Percentiles rank a stretch among this genome's conserved stretches.
Conservation (phyloP, 176 grass and related monocot species). For the Urochloa ruziziensis region DNA sequence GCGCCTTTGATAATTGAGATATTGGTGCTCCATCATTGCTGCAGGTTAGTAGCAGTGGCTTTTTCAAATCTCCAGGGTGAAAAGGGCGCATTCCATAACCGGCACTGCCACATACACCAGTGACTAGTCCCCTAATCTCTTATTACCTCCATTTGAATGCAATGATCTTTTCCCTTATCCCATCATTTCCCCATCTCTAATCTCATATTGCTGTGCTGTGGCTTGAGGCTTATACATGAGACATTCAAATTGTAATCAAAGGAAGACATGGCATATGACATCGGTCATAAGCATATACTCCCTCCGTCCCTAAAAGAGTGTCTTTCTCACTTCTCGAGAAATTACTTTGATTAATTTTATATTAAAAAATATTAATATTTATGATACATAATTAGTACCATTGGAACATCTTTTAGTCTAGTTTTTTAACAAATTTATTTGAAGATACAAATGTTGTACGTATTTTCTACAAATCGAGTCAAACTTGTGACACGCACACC, state of each 20-base stretch:
- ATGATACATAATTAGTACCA: too few species aligned
- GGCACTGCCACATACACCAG: not conserved
- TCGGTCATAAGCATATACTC: not conserved
- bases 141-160: not conserved
- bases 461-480: too few species aligned
- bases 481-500: too few species aligned
- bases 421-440: too few species aligned
- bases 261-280: not conserved
- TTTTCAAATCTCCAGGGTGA: not conserved
- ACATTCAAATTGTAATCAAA: slow-evolving; percentile 29
- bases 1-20: slow-evolving; percentile 2
- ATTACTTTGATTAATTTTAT: too few species aligned
- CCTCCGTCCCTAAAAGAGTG: too few species aligned
- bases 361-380: too few species aligned
- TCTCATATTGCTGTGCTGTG: not conserved
- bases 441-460: too few species aligned
- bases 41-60: not conserved
- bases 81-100: slow-evolving; percentile 10
- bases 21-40: slow-evolving; percentile 1
- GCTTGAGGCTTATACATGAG: not conserved
- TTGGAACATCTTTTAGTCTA: too few species aligned
- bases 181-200: slow-evolving; percentile 24
- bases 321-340: too few species aligned
- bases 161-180: not conserved
- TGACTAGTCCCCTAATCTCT: not conserved